Evolutionary conservation across 176 grass and related monocot genomes (phyloP), one percentile per base, ranked within the genome.

Genomic region (Triticum urartu): DNA sequence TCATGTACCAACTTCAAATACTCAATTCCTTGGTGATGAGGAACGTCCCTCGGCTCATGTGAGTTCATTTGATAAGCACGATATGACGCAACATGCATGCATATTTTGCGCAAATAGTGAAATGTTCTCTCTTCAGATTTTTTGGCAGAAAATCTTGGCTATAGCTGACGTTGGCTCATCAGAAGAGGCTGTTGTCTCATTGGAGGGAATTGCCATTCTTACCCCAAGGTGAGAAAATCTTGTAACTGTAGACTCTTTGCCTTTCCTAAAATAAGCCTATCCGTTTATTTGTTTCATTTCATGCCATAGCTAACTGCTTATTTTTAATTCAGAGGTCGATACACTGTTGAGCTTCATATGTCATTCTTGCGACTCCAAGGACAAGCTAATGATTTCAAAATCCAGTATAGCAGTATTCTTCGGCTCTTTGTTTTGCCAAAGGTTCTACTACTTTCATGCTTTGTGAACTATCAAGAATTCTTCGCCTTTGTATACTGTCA

Each of bases 331-430:
- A 95, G 95, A 87, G 96, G 96, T n/a, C 78, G 96, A 79, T 95
- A 95, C 79, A 94, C 86, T 72, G 89, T 98, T 88, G 96, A 95
- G 79, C 96, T 98, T 84, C 91, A 95, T 59, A 30, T 91, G 43
- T 94, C 91, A 79, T 98, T 98, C 81, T 91, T 98, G 35, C 84
- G 91, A 20, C 93, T 95, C 34, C 96, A 98, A 88, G 96, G 96
- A 79, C 91, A 94, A 84, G 96, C 93, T 66, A 98, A 82, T 92
- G 96, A 98, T 92, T 98, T 98, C 91, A 98, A 98, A 88, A 98
- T 98, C 70, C 96, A 92, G 71, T 98, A 95, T 89, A 88, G 91
- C 83, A 98, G 91, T 95, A 85, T 98, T 87, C 81, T 95, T 71
- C 91, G 93, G 17, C 91, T 98, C 26, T 98, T 95, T 87, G 88